Evolutionary conservation across 2,329 filamentous ascomycete species (phyloP).

Genomic region (Rhinocladiella mackenziei): DNA sequence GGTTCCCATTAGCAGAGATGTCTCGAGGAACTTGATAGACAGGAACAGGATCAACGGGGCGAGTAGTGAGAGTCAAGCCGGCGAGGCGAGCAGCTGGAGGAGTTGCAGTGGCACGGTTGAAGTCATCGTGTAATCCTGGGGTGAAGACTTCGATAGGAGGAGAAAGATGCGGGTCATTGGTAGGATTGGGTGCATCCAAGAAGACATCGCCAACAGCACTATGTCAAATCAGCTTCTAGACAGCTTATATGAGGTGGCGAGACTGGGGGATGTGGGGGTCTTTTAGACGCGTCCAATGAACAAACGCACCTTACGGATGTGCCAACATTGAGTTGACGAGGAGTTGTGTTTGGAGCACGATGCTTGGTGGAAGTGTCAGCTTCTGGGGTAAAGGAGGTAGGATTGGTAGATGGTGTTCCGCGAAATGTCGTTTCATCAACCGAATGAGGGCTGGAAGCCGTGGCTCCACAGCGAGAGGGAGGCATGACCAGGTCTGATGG

Average conservation of each 20-base stretch:
- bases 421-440: conserved; percentile 33
- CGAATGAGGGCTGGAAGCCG: conserved; percentile 23
- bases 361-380: conserved; percentile 37
- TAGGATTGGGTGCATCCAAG: conserved; percentile 38
- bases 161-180: conserved; percentile 22
- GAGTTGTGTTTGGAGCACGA: conserved; percentile 10
- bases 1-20: too few species aligned
- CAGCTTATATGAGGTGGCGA: too few species aligned
- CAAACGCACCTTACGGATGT: too few species aligned
- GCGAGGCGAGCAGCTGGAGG: background rate
- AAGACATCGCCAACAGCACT: conserved; percentile 31
- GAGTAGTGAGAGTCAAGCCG: too few species aligned
- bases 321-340: too few species aligned
- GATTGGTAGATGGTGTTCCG: conserved; percentile 61
- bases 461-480: conserved; percentile 17
- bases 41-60: too few species aligned
- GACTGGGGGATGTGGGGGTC: too few species aligned
- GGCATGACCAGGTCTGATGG: background rate
- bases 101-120: conserved; percentile 3
- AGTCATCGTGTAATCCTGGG: conserved; percentile 6
- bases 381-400: conserved; percentile 62
- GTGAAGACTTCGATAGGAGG: conserved; percentile 28
- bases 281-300: background rate
- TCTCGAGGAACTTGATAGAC: background rate
- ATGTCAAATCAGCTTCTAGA: conserved; percentile 20